Evolutionary conservation across 371 early-diverging fungal genomes (phyloP), one percentile per base, ranked within the genome.

Genomic region (Sporodiniella umbellata): DNA sequence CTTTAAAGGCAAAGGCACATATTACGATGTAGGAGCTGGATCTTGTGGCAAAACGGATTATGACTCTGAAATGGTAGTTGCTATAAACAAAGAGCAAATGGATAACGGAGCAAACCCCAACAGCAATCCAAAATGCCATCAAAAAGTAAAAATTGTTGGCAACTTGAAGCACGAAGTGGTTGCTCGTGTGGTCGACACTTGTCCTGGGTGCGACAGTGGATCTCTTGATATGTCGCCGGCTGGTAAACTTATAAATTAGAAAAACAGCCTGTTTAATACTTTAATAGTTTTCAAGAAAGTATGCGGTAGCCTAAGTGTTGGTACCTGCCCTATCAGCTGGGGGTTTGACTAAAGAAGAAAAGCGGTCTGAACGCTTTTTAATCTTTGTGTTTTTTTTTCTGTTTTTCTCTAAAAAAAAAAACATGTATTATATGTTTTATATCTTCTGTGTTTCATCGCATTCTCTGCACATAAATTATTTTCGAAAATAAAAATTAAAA

Each of bases 61-160:
- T 4, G 59, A 65, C 42, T 40, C 56, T 24, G 70, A 70, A 28
- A 22, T 62, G 31, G 63, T 70, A 12, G 62, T 59, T 23, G 70
- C 70, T 3, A 33, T 70, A 2, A 65, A 62, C 33, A 15, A 22
- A 18, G 37, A 42, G 7, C 66, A 65, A 45, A 70, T 70, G 70
- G 35, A 56, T 15, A 62, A 60, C 51, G 66, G 66, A 31, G 48
- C 55, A n/a, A 67, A 67, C 45, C 68, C 68, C 2, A 67, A 67
- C 40, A 19, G 21, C 21, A 40, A 43, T 25, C 38, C 47, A 10
- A 24, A 51, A 3, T 65, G 61, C 33, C 42, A 54, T 15, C 46
- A 45, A 26, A 46, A 42, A 33, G 40, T 53, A 22, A 40, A 33
- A 11, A 57, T 56, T 8, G 19, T 44, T 28, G 57, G 57, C 15